Evolutionary conservation across 2,329 filamentous ascomycete species (phyloP).

Genomic region (Penicillium janthinellum): DNA sequence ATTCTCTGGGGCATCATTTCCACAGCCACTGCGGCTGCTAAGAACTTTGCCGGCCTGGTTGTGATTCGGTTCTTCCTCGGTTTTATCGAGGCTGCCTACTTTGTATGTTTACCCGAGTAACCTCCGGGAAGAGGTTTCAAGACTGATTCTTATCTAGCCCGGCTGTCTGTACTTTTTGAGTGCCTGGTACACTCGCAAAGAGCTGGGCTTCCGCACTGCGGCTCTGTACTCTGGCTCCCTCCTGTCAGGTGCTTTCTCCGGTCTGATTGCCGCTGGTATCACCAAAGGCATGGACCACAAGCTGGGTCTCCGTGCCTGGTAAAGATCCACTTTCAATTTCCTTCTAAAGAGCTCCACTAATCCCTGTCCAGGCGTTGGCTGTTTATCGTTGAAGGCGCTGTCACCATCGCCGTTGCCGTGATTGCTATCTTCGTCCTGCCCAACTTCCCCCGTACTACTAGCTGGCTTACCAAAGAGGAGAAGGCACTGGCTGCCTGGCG

Average conservation of each 20-base stretch:
- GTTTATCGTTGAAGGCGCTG: slow-evolving; percentile 70
- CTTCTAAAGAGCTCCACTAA: no score
- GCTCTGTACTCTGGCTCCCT: slow-evolving; percentile 63
- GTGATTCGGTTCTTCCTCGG: slow-evolving; percentile 51
- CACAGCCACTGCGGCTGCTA: slow-evolving; percentile 42
- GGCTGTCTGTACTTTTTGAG: slow-evolving; percentile 44
- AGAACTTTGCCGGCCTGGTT: slow-evolving; percentile 52
- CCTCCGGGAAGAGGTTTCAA: neutral
- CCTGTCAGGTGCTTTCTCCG: slow-evolving; percentile 72
- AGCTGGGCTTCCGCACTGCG: slow-evolving; percentile 46
- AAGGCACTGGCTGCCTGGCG: slow-evolving; percentile 61
- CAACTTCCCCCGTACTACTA: slow-evolving; percentile 65
- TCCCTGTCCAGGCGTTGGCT: slow-evolving; percentile 56
- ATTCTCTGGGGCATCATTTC: slow-evolving; percentile 64
- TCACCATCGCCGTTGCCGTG: slow-evolving; percentile 64
- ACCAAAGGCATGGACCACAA: slow-evolving; percentile 63
- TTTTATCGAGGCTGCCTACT: slow-evolving; percentile 36
- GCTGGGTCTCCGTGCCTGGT: slow-evolving; percentile 58
- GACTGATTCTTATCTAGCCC: slow-evolving; percentile 3
- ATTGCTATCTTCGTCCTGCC: slow-evolving; percentile 63
- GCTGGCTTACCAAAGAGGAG: slow-evolving; percentile 62
- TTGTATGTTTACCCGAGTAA: slow-evolving; percentile 45
- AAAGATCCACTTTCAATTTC: neutral
- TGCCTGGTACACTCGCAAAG: slow-evolving; percentile 27
- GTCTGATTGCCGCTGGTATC: slow-evolving; percentile 66